A percentile compares a stretch with the other conserved stretches of the same genome.
Conservation (phyloP, 139 green algal species). For the Tetraselmis chui region DNA sequence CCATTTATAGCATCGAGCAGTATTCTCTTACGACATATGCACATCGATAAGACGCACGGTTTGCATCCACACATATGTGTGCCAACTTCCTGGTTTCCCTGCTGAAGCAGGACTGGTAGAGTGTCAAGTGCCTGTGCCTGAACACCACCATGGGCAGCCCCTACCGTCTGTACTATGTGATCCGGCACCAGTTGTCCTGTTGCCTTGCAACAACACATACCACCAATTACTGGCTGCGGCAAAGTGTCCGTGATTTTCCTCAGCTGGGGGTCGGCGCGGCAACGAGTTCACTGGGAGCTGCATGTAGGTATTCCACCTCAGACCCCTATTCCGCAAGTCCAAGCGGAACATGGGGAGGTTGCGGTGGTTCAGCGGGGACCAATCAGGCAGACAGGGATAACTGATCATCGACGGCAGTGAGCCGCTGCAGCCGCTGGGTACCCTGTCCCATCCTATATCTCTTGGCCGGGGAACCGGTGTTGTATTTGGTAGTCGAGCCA, state of each 20-base stretch:
- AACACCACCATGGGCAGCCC: constrained; percentile 97
- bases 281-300: not conserved
- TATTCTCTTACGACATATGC: too few species aligned
- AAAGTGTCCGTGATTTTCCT: not conserved
- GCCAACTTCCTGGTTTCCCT: constrained; percentile 99
- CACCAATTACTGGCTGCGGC: not conserved
- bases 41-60: not conserved
- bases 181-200: not conserved
- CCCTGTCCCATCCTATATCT: too few species aligned
- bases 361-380: too few species aligned
- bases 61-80: constrained; percentile 42
- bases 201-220: not conserved
- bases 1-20: too few species aligned
- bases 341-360: too few species aligned
- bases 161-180: constrained; percentile 80
- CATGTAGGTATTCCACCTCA: too few species aligned
- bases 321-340: too few species aligned
- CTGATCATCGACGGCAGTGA: too few species aligned
- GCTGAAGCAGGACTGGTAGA: constrained; percentile 99
- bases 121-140: constrained; percentile 93
- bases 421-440: too few species aligned
- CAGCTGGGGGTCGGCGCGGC: not conserved
- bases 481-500: too few species aligned
- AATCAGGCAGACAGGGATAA: too few species aligned
- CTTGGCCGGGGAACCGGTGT: too few species aligned